These are phyloP conservation scores for Phytophthora multivora DNA, from an alignment of 352 stramenopile species.

Conservation along the genomic window DNA sequence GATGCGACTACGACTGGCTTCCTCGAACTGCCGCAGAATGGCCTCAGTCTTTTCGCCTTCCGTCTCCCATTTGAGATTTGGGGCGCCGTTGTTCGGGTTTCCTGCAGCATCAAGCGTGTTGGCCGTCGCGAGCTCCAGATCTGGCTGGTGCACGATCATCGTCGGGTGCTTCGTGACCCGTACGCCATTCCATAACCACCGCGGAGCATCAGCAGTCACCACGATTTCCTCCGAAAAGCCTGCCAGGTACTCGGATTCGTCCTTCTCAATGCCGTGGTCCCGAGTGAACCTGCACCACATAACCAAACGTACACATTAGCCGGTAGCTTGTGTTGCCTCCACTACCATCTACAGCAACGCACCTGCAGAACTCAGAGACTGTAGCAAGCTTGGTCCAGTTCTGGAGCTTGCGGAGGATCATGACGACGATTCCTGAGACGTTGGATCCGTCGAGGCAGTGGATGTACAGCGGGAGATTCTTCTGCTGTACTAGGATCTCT, in stretches of 20 bases:
- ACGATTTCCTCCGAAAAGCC: slow-evolving; percentile 86
- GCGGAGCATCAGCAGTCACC: slow-evolving; percentile 69
- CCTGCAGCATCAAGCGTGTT: slow-evolving; percentile 42
- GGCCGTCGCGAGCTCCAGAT: slow-evolving; percentile 51
- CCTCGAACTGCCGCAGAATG: slow-evolving; percentile 82
- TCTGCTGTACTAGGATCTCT: slow-evolving; percentile 76
- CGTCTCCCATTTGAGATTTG: slow-evolving; percentile 73
- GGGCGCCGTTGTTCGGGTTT: slow-evolving; percentile 39
- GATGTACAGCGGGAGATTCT: slow-evolving; percentile 85
- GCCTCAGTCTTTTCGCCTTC: slow-evolving; percentile 83
- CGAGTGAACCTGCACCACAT: slow-evolving; percentile 64
- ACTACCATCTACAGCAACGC: neutral
- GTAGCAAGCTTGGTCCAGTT: slow-evolving; percentile 89
- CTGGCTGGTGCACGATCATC: slow-evolving; percentile 85
- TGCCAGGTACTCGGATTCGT: slow-evolving; percentile 86
- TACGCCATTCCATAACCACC: slow-evolving; percentile 87
- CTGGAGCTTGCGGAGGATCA: slow-evolving; percentile 88
- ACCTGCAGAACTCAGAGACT: slow-evolving; percentile 83
- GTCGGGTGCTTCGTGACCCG: slow-evolving; percentile 86
- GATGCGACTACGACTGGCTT: slow-evolving; percentile 73
- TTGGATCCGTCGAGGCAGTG: slow-evolving; percentile 90
- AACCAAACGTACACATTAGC: slow-evolving; percentile 2
- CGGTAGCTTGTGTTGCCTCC: neutral
- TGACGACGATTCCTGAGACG: slow-evolving; percentile 87
- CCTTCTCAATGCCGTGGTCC: slow-evolving; percentile 87